Evolutionary conservation across 1,139 yeast genomes (phyloP), one percentile per base, ranked within the genome.

Genomic region (Magnusiomyces suaveolens): DNA sequence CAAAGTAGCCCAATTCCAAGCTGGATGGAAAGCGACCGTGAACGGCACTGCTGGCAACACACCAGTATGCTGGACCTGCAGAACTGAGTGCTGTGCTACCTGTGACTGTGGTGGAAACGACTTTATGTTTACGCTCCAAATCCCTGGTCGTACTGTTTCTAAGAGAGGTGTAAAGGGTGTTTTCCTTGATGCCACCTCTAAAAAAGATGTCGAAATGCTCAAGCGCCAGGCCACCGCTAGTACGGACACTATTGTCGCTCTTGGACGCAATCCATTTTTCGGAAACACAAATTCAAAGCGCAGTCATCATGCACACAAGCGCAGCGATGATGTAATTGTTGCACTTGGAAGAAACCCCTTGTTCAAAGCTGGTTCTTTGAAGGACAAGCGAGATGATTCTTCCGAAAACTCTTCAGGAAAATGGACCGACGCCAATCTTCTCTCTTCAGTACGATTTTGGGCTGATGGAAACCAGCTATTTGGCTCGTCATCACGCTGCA

Each of bases 101-200:
- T 21, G 50, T 32, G 43, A 47, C 41, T 47, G 50, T 23, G 24
- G 24, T n/a, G 50, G 32, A 4, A 25, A 24, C 10, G 43, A 16
- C 12, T 47, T 18, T 26, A 36, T 32, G 25, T 47, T 21, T 20
- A 47, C 43, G 26, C 23, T 25, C 2, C 26, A 25, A 14, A 36
- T 47, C 32, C 50, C 50, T 12, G 50, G 50, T 10, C 43, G 26
- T 23, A 49, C 52, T n/a, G 47, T 20, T 29, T 39, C 39, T 26
- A 49, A 49, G 52, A 51, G 52, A 4, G 43, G 43, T 14, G 43
- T 20, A 2, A 12, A 29, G 3, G 43, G 43, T 2, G 43, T 36
- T 21, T 32, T 36, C 10, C 29, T 47, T 36, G 50, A 32, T 23
- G 43, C 43, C 18, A 33, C 25, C n/a, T 20, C 50, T 6, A 18